Evolutionary conservation across 2,329 filamentous ascomycete species (phyloP).

Genomic region (Stachybotrys chartarum): DNA sequence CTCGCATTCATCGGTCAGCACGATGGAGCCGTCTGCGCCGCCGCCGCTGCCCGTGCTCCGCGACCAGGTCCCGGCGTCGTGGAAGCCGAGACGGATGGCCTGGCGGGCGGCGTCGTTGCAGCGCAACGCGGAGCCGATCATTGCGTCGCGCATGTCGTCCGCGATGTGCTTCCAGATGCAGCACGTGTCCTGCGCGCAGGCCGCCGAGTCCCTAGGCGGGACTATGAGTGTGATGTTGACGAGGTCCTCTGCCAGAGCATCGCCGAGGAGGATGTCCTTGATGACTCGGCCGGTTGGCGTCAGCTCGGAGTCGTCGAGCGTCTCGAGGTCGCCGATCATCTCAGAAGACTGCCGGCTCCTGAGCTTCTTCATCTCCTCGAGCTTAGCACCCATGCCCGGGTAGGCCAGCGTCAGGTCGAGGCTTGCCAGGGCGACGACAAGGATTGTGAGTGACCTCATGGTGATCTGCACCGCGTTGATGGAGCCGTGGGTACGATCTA

Average conservation of each 20-base stretch:
- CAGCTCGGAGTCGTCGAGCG: constrained; percentile 16
- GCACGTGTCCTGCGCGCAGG: constrained; percentile 26
- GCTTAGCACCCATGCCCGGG: constrained; percentile 1
- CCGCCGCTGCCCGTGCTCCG: constrained; percentile 2
- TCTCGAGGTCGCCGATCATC: constrained; percentile 28
- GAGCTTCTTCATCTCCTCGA: constrained; percentile 2
- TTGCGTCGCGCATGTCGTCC: constrained; percentile 25
- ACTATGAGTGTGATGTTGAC: neutral
- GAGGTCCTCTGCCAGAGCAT: neutral
- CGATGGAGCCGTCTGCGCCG: neutral
- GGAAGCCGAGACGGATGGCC: constrained; percentile 36
- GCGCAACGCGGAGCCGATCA: constrained; percentile 22
- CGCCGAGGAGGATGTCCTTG: constrained; percentile 22
- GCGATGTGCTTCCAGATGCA: constrained; percentile 33
- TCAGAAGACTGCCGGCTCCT: constrained; percentile 2
- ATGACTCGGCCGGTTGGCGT: constrained; percentile 21
- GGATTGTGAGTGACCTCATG: neutral
- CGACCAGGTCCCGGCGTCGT: constrained; percentile 34
- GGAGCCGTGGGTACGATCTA: neutral
- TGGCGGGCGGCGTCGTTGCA: constrained; percentile 32
- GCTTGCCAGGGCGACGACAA: constrained; percentile 5
- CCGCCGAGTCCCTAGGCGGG: constrained; percentile 1
- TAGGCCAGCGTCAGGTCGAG: constrained; percentile 2
- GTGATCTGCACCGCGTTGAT: neutral
- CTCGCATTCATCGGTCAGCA: constrained; percentile 1